Conservation (phyloP, 2,329 filamentous ascomycete species). For the Microascus cirrosus region DNA sequence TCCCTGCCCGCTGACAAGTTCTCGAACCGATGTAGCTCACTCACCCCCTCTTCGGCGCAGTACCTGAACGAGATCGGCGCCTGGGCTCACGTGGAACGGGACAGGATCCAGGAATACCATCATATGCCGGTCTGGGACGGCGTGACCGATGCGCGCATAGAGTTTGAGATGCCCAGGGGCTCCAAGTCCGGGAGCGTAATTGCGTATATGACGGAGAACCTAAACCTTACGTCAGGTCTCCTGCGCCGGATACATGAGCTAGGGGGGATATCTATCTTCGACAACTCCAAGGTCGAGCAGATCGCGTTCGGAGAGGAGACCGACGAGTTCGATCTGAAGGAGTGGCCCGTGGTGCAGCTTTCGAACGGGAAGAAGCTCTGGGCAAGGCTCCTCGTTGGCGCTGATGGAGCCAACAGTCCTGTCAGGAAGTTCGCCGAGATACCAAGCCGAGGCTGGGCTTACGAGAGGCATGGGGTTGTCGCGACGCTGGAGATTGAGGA, state of each 20-base stretch:
- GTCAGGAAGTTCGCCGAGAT: constrained; percentile 86
- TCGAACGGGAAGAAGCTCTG: constrained; percentile 57
- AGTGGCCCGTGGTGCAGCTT: constrained; percentile 79
- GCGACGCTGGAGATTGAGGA: constrained; percentile 70
- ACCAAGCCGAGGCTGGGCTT: constrained; percentile 82
- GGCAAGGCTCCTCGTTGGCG: constrained; percentile 79
- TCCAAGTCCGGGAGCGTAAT: constrained; percentile 50
- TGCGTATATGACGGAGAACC: constrained; percentile 94
- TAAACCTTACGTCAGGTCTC: constrained; percentile 74
- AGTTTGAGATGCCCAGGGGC: constrained; percentile 60
- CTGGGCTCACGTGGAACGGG: constrained; percentile 64
- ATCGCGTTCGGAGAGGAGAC: constrained; percentile 65
- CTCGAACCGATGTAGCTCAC: constrained; percentile 91
- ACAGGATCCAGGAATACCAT: constrained; percentile 76
- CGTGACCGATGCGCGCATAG: constrained; percentile 73
- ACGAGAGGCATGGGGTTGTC: constrained; percentile 79
- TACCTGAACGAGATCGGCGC: constrained; percentile 78
- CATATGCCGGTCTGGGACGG: constrained; percentile 99
- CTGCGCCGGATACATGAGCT: constrained; percentile 61
- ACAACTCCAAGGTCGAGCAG: constrained; percentile 65
- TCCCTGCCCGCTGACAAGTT: constrained; percentile 57
- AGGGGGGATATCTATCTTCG: constrained; percentile 58
- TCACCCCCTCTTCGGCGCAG: constrained; percentile 77
- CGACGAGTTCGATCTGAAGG: constrained; percentile 62
- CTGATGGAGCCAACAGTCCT: constrained; percentile 89